Percentiles rank a stretch among this genome's conserved stretches.
phyloP scores from a whole-genome alignment of 345 rosid genomes.

The Punica granatum region DNA sequence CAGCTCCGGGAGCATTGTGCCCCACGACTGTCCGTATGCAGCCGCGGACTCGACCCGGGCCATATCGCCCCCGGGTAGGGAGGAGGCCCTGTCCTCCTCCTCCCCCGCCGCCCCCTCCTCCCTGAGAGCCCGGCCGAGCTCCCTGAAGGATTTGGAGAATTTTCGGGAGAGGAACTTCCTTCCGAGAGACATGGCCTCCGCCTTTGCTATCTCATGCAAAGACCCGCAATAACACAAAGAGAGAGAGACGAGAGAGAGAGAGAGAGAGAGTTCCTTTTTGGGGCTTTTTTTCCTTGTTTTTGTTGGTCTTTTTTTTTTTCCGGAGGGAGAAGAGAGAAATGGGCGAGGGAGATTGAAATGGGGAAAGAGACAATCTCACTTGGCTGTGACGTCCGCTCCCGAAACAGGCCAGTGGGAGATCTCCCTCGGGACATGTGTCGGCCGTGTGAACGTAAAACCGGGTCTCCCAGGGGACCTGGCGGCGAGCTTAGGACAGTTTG shows the following conservation, averaged over 20 bases:
- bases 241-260: neutral
- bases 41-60: slow-evolving; percentile 11
- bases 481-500: neutral
- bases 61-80: slow-evolving; percentile 2
- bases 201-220: neutral
- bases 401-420: neutral
- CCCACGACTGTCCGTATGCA: slow-evolving; percentile 45
- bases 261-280: neutral
- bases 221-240: neutral
- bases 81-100: too few relatives aligned
- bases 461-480: neutral
- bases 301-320: neutral
- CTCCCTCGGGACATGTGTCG: neutral
- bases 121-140: neutral
- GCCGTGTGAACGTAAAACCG: neutral
- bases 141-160: neutral
- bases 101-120: neutral
- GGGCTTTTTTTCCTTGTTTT: too few relatives aligned
- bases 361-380: neutral
- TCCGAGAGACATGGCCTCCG: neutral
- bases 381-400: neutral
- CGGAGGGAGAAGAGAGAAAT: neutral
- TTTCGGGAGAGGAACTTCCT: slow-evolving; percentile 10
- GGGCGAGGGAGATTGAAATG: neutral
- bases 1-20: slow-evolving; percentile 68